Base-by-base conservation (phyloP, 768 basidiomycete species). In the Agrocybe praecox region DNA sequence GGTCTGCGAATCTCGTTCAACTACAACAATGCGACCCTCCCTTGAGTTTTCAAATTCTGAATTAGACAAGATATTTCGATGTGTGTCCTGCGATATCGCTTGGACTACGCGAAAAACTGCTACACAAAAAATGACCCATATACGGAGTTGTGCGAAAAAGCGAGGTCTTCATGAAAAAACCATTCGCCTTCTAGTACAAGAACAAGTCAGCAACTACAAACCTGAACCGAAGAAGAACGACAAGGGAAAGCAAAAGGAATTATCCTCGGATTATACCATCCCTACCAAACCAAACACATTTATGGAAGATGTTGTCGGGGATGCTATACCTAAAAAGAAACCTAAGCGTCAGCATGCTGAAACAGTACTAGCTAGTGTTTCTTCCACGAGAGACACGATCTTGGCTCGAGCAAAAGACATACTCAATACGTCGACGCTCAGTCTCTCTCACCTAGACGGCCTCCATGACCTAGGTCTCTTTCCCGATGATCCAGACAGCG, bases 21-120 rank as follows among this genome's bases (percentile, higher is more conserved):
- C 43, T 3, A 24, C 24, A 42, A 11, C 6, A 36, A 46, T 40
- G 21, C 36, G 18, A 36, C 59, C 71, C 49, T 55, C 66, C 0
- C 64, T 65, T 14, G 76, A 78, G 46, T 74, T 86, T 56, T 69
- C 81, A 0, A 78, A 81, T 43, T 53, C 69, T 2, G 75, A 87
- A 22, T 66, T 90, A 5, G 65, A 67, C 1, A 78, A 67, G 22
- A 65, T 92, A 1, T 67, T 72, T 11, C 82, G 74, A 62, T 93
- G 91, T 62, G 75, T 91, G 44, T 77, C 80, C 34, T 93, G 91
- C 61, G 81, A 84, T 21, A 65, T 79, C 14, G 69, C 69, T 1
- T 94, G 92, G 92, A 93, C 89, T 3, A 72, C 82, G 12, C 78
- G 81, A 52, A 94, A 94, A 68, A 81, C 81, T 3, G 72, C 72